Evolutionary conservation across 768 basidiomycete genomes (phyloP).

Genomic region (Hortiboletus campestris): DNA sequence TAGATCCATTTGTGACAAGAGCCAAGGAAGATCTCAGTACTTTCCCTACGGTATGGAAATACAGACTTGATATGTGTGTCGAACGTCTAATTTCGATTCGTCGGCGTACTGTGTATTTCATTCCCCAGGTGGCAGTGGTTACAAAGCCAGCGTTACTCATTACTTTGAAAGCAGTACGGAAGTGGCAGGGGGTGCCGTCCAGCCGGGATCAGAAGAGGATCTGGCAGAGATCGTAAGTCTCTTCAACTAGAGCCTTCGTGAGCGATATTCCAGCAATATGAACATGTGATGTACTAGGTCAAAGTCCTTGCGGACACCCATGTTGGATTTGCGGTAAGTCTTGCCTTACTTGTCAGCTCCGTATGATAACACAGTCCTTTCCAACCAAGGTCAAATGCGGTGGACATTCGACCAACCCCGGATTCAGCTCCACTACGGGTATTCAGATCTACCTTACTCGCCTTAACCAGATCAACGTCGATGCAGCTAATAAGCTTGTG

Average conservation of each 20-base stretch:
- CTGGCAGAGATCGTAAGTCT: constrained; percentile 5
- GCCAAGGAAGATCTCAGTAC: constrained; percentile 6
- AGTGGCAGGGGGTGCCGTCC: constrained; percentile 7
- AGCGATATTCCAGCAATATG: background rate
- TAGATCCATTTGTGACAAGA: background rate
- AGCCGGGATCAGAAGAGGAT: constrained; percentile 13
- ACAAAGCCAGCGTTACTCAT: constrained; percentile 11
- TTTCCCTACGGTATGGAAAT: constrained; percentile 5
- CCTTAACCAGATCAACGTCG: constrained; percentile 17
- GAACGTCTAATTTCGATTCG: background rate
- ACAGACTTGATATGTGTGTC: background rate
- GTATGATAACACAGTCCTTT: no score
- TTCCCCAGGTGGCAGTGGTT: constrained; percentile 13
- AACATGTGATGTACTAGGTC: constrained; percentile 1
- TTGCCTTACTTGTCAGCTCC: background rate
- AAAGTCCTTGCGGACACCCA: constrained; percentile 2
- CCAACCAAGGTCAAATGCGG: constrained; percentile 32
- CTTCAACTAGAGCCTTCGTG: background rate
- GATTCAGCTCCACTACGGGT: constrained; percentile 34
- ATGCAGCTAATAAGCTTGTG: background rate
- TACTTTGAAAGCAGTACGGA: constrained; percentile 15
- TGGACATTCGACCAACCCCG: constrained; percentile 29
- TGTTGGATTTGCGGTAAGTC: constrained; percentile 13
- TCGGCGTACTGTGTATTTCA: background rate
- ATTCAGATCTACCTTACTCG: constrained; percentile 29